Base-by-base conservation (phyloP, 257 asterid species). In the Phtheirospermum japonicum region DNA sequence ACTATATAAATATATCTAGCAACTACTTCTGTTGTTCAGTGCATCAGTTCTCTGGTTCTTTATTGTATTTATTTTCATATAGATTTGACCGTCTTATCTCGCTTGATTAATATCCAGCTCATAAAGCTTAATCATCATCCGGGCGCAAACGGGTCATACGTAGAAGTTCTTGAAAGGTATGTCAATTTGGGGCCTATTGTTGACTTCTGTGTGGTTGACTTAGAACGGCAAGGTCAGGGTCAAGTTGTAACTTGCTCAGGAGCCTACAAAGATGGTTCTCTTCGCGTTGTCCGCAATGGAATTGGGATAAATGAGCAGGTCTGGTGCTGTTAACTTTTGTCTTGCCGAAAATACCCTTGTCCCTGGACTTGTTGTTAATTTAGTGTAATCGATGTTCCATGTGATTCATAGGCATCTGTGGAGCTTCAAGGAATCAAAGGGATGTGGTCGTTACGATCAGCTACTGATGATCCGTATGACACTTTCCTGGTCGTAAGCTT, bases 201-300 rank as follows among this genome's bases (percentile, higher is more conserved):
- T 36, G 97, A 90, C 75, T 90, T 90, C 74, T 87, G 95, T 54
- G 97, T 90, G 59, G 97, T 90, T 73, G 97, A 90, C 73, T 75
- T 87, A 66, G 97, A 87, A 78, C 80, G 96, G 82, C 97, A 90
- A 81, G 96, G 97, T 72, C 97, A 87, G 79, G 97, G 96, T 66
- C 96, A 90, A 82, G 97, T 90, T 69, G 97, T 90, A 65, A 90
- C 96, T 54, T 90, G 96, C 82, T 87, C 95, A n/a, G 96, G 97
- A 68, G 96, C 97, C 69, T 90, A 80, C 67, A 87, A 87, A 77
- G 97, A 90, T 74, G 97, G 95, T 58, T 90, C 97, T 51, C 83
- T 90, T 63, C 92, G 97, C 59, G 77, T 90, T 59, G 95, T 90
- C 61, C 95, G 95, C 45, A 87, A 90, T 79, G 97, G 97, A 63